phyloP scores from a whole-genome alignment of 2,329 filamentous ascomycete genomes.

The Aplosporella prunicola region DNA sequence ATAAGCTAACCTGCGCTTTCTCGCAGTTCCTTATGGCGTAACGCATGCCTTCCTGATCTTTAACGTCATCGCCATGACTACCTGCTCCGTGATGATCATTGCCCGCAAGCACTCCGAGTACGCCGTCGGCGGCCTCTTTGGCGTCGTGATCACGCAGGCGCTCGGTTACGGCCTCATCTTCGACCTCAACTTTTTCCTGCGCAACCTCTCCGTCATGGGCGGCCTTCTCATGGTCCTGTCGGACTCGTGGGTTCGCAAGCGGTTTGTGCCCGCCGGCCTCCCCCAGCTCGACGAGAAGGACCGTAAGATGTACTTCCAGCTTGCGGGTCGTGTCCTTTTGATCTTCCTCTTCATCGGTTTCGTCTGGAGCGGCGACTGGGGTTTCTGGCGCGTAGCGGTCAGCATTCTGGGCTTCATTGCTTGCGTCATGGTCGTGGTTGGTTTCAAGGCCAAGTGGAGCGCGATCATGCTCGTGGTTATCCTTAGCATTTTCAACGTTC shows the following conservation, averaged over 20 bases:
- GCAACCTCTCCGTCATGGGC: slow-evolving; percentile 94
- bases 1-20: slow-evolving; percentile 9
- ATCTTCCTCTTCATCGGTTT: slow-evolving; percentile 98
- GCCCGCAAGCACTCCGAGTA: slow-evolving; percentile 86
- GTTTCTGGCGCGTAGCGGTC: slow-evolving; percentile 75
- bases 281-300: slow-evolving; percentile 97
- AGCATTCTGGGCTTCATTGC: slow-evolving; percentile 78
- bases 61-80: slow-evolving; percentile 82
- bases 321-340: slow-evolving; percentile 85
- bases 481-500: slow-evolving; percentile 87
- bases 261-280: slow-evolving; percentile 88
- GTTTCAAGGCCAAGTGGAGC: slow-evolving; percentile 99
- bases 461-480: slow-evolving; percentile 92
- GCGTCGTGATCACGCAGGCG: slow-evolving; percentile 84
- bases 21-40: slow-evolving; percentile 70
- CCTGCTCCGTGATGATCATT: slow-evolving; percentile 80
- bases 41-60: slow-evolving; percentile 86
- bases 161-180: slow-evolving; percentile 97
- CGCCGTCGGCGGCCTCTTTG: slow-evolving; percentile 81
- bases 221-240: slow-evolving; percentile 96
- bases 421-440: slow-evolving; percentile 96
- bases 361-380: slow-evolving; percentile 91
- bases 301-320: slow-evolving; percentile 99
- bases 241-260: slow-evolving; percentile 96
- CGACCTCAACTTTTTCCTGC: slow-evolving; percentile 99